Conservation (phyloP, 192 early-diverging fungal genomes). For the Coemansia sp. region DNA sequence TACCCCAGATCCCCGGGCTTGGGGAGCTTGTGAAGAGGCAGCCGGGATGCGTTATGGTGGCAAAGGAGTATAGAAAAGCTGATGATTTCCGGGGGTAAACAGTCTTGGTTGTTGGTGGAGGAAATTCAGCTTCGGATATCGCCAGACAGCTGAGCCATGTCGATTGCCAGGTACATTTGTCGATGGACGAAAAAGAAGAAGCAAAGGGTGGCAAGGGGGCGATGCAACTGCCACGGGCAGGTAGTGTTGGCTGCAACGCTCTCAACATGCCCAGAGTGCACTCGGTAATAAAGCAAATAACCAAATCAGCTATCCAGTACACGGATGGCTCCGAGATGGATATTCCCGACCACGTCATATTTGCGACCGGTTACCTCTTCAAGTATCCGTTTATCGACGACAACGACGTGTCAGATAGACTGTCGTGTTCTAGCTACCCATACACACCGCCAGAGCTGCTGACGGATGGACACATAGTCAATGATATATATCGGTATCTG, state of each 20-base stretch:
- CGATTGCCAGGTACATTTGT: slow-evolving; percentile 41
- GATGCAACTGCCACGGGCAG: background rate
- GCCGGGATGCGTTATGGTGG: slow-evolving; percentile 7
- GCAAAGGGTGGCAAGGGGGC: too few relatives aligned
- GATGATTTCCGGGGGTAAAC: slow-evolving; percentile 14
- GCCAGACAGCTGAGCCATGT: slow-evolving; percentile 39
- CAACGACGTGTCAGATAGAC: too few relatives aligned
- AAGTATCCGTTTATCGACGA: slow-evolving; percentile 56
- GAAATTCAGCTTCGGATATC: slow-evolving; percentile 53
- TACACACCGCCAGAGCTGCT: slow-evolving; percentile 12
- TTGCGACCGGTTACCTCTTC: slow-evolving; percentile 65
- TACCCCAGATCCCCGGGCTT: slow-evolving; percentile 50
- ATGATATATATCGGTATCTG: slow-evolving; percentile 45
- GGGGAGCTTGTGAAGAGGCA: background rate
- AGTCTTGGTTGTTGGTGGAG: slow-evolving; percentile 55
- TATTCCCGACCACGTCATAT: slow-evolving; percentile 53
- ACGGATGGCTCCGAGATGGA: slow-evolving; percentile 23
- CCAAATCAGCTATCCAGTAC: slow-evolving; percentile 14
- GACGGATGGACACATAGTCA: slow-evolving; percentile 32
- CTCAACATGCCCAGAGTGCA: slow-evolving; percentile 1
- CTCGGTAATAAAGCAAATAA: slow-evolving; percentile 2
- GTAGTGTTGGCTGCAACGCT: slow-evolving; percentile 7
- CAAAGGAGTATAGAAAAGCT: slow-evolving; percentile 31
- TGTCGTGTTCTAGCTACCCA: too few relatives aligned
- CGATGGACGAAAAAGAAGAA: slow-evolving; percentile 15